Evolutionary conservation across 345 rosid genomes (phyloP).

Genomic region (Eucalyptus caleyi): DNA sequence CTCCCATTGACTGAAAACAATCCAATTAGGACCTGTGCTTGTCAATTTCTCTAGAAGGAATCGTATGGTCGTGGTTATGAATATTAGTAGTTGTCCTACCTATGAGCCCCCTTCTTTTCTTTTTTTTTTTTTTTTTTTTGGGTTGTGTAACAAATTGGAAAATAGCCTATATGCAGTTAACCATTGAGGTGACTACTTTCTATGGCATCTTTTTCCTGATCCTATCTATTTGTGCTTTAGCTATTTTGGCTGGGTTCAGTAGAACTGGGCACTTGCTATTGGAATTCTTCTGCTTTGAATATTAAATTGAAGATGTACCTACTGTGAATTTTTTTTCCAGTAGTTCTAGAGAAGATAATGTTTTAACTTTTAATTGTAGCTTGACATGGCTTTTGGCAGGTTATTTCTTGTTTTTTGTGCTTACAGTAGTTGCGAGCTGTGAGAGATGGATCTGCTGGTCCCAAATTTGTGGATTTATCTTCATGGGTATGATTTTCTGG

Average conservation of each 20-base stretch:
- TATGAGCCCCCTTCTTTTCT: neutral
- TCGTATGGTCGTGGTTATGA: neutral
- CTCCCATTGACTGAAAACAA: neutral
- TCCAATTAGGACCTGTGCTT: neutral
- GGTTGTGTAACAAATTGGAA: neutral
- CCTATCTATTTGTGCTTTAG: neutral
- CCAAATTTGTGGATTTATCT: slow-evolving; percentile 20
- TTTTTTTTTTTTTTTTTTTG: neutral
- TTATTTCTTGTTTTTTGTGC: slow-evolving; percentile 10
- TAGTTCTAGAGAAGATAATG: neutral
- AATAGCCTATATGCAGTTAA: neutral
- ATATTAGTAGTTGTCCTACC: neutral
- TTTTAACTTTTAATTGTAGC: neutral
- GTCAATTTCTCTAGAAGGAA: neutral
- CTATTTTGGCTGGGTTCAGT: neutral
- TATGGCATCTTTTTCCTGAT: neutral
- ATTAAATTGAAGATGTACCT: neutral
- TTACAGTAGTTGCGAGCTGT: slow-evolving; percentile 14
- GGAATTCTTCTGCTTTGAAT: neutral
- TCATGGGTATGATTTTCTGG: slow-evolving; percentile 18
- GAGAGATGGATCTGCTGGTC: slow-evolving; percentile 30
- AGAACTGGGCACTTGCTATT: neutral
- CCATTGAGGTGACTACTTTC: neutral
- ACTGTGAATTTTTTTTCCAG: neutral
- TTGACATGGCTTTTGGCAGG: slow-evolving; percentile 12